Percentiles rank a stretch among this genome's conserved stretches.
Conservation (phyloP, 2,329 filamentous ascomycete species). For the Epichloe elymi region DNA sequence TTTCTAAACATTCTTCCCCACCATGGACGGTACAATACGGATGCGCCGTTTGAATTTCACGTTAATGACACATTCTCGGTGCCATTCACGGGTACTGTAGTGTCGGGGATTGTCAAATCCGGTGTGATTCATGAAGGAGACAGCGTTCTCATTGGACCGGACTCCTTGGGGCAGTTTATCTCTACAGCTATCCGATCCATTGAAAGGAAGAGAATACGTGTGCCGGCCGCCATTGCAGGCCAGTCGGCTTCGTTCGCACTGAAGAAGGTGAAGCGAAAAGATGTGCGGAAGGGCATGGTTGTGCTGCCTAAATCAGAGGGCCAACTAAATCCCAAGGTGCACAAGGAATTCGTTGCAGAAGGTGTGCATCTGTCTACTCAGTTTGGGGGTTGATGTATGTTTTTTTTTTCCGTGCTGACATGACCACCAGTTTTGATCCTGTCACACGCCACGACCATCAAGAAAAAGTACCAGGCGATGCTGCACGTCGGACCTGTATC, state of each 20-base stretch:
- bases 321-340: constrained; percentile 55
- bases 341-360: constrained; percentile 66
- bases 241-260: constrained; percentile 89
- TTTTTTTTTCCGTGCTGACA: not conserved
- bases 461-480: constrained; percentile 96
- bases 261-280: constrained; percentile 74
- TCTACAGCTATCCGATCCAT: constrained; percentile 83
- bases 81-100: constrained; percentile 90
- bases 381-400: not conserved
- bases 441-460: constrained; percentile 92
- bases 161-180: constrained; percentile 79
- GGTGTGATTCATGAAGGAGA: constrained; percentile 87
- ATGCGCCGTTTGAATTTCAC: constrained; percentile 85
- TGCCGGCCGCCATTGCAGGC: constrained; percentile 77
- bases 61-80: constrained; percentile 98
- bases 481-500: constrained; percentile 89
- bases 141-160: constrained; percentile 74
- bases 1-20: constrained; percentile 94
- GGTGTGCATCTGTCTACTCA: constrained; percentile 28
- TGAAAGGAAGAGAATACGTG: constrained; percentile 81
- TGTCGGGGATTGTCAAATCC: constrained; percentile 83
- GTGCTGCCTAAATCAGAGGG: constrained; percentile 74
- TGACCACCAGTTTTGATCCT: constrained; percentile 62
- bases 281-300: constrained; percentile 96
- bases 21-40: constrained; percentile 80